Evolutionary conservation across 495 filamentous ascomycete genomes (phyloP), one percentile per base, ranked within the genome.

Genomic region (Penicillium angulare): DNA sequence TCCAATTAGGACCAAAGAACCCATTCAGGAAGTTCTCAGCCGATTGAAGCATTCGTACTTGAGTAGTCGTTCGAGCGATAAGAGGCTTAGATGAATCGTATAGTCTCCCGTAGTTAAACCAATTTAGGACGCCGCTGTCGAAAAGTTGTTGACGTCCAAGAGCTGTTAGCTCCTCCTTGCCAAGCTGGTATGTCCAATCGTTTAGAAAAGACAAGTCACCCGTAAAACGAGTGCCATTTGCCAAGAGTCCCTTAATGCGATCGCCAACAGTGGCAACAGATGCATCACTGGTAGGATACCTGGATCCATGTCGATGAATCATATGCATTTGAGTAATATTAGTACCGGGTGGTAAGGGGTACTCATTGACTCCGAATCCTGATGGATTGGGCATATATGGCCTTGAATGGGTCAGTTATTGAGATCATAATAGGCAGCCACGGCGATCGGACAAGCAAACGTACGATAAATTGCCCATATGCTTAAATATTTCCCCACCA

Each of bases 261-360:
- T 12, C 3, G 16, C 13, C 9, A 8, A 44, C 22, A 23, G 8
- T 42, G n/a, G 42, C 21, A 23, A 44, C 42, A 3, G 42, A 7
- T 1, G 5, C 22, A 7, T 7, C 22, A 12, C 3, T 6, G 23
- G 42, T 44, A 5, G 42, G 42, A 29, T 44, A 44, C 18, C 42
- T 5, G 18, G 42, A 44, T 12, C 42, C 42, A 16, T 44, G 42
- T 29, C 42, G 42, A 31, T 44, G 42, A 44, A 44, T 29, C 42
- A 44, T 44, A 44, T 44, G 42, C 42, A 44, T 44, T 18, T 44
- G 42, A 18, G 42, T 44, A n/a, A 44, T 44, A n/a, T 44, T 44
- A 18, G 21, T 5, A 13, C 42, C 42, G 12, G 42, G 13, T 15
- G 42, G 42, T 13, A 44, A 18, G 15, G 42, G n/a, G 23, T 44